Conservation (phyloP, 192 early-diverging fungal genomes). For the Oehlia diaphana region DNA sequence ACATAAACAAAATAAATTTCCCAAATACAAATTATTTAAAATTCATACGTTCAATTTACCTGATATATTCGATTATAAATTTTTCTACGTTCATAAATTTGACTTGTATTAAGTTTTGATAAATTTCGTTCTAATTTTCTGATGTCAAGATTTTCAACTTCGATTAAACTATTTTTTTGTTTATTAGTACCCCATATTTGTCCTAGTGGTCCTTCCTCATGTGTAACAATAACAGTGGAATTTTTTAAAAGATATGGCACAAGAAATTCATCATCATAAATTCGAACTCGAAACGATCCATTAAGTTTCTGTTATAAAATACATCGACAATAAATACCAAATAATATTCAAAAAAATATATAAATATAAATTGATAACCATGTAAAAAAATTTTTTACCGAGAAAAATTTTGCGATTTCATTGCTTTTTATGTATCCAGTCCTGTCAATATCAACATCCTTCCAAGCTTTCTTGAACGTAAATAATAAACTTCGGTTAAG, state of each 20-base stretch:
- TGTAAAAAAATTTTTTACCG: constrained; percentile 39
- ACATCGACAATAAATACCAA: not conserved
- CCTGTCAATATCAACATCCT: constrained; percentile 43
- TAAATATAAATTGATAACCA: not conserved
- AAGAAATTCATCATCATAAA: constrained; percentile 51
- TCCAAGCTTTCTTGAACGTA: constrained; percentile 57
- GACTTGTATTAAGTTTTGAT: constrained; percentile 24
- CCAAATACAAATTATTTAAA: not conserved
- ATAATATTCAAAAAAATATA: not conserved
- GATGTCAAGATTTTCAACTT: constrained; percentile 29
- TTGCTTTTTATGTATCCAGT: constrained; percentile 52
- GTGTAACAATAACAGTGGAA: not conserved
- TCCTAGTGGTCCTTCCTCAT: not conserved
- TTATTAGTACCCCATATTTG: constrained; percentile 17
- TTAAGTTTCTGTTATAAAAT: constrained; percentile 42
- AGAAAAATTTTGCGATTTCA: constrained; percentile 52
- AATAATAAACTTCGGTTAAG: constrained; percentile 33
- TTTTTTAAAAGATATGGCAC: constrained; percentile 37
- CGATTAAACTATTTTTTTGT: not conserved
- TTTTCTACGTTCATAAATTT: constrained; percentile 34
- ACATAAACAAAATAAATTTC: not conserved
- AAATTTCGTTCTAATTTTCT: constrained; percentile 30
- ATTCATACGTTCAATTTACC: constrained; percentile 17
- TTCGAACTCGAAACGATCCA: constrained; percentile 51
- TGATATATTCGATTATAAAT: constrained; percentile 41